These are phyloP conservation scores for Hippophae gyantsensis DNA, from an alignment of 306 rosid genomes.

Conservation along the genomic window DNA sequence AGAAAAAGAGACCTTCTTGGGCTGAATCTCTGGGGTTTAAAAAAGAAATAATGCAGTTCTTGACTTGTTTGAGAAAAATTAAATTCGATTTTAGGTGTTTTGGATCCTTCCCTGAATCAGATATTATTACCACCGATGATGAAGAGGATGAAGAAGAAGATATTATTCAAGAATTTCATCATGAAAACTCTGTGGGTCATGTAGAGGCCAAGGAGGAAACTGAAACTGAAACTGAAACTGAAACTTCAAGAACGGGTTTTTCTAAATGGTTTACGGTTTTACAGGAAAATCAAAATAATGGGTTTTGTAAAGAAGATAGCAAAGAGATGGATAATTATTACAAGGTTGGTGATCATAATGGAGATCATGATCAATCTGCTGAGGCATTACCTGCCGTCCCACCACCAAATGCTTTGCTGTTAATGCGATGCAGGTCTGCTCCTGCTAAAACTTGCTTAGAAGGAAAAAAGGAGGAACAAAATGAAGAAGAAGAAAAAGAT, in stretches of 20 bases:
- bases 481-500: constrained; percentile 6
- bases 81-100: constrained; percentile 68
- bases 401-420: constrained; percentile 74
- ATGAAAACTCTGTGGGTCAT: constrained; percentile 16
- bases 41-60: constrained; percentile 75
- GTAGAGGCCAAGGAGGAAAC: constrained; percentile 20
- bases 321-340: constrained; percentile 9
- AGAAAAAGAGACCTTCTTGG: constrained; percentile 48
- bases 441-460: constrained; percentile 69
- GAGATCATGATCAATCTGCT: constrained; percentile 4
- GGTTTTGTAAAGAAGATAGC: constrained; percentile 23
- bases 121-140: constrained; percentile 40
- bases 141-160: constrained; percentile 26
- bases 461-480: constrained; percentile 23
- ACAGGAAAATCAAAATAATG: constrained; percentile 46
- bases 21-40: constrained; percentile 60
- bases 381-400: constrained; percentile 30
- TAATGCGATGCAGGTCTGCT: constrained; percentile 92
- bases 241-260: constrained; percentile 40
- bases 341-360: too few relatives aligned
- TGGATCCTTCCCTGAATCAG: constrained; percentile 47
- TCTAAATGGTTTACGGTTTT: constrained; percentile 87
- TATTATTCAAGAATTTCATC: background rate
- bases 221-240: constrained; percentile 2
- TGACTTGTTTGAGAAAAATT: constrained; percentile 61